Conservation (phyloP, 2,329 filamentous ascomycete species). For the Botrytis cinerea region DNA sequence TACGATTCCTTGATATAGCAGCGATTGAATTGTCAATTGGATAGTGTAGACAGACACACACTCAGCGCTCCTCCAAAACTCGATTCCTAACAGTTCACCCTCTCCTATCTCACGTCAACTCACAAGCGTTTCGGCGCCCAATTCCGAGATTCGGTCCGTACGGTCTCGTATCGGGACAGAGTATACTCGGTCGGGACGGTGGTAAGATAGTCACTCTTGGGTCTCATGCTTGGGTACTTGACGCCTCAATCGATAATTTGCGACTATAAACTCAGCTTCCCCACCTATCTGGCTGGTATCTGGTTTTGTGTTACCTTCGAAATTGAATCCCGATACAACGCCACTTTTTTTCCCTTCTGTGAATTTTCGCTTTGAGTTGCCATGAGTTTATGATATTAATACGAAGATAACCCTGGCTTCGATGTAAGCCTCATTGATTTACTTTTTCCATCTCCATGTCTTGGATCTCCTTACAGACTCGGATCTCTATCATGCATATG, state of each 20-base stretch:
- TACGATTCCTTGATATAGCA: background rate
- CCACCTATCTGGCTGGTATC: conserved; percentile 1
- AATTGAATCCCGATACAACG: conserved; percentile 9
- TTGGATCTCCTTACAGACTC: conserved; percentile 25
- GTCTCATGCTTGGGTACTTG: conserved; percentile 13
- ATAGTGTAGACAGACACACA: background rate
- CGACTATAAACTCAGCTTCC: conserved; percentile 21
- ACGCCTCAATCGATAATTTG: conserved; percentile 24
- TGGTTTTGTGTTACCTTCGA: background rate
- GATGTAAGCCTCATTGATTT: conserved; percentile 19
- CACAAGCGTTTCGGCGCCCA: background rate
- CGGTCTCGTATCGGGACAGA: conserved; percentile 13
- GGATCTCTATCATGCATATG: conserved; percentile 6
- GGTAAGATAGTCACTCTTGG: conserved; percentile 13
- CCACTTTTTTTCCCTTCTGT: conserved; percentile 6
- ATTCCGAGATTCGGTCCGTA: conserved; percentile 11
- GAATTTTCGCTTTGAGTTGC: background rate
- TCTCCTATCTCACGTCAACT: background rate
- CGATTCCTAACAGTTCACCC: background rate
- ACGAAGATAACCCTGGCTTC: conserved; percentile 16
- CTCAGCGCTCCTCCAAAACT: background rate
- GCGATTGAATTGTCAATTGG: background rate
- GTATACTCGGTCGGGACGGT: conserved; percentile 3
- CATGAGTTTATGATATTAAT: conserved; percentile 4
- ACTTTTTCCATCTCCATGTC: conserved; percentile 32